Evolutionary conservation across 176 grass and related monocot species (phyloP), one percentile per base, ranked within the genome.

Genomic region (Juncus inflexus): DNA sequence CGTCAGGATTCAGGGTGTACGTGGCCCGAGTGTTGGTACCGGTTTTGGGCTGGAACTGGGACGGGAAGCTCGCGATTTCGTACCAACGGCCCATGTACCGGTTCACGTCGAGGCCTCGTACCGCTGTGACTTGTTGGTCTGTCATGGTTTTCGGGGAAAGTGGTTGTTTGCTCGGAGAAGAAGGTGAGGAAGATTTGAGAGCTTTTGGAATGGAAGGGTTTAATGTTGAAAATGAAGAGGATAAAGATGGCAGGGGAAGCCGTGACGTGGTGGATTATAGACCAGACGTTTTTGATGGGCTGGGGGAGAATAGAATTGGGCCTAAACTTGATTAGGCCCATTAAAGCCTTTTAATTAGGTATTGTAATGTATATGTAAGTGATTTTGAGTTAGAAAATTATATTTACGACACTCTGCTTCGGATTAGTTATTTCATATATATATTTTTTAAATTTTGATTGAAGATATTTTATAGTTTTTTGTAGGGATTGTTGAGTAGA

Each of bases 81-180:
- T 94, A 88, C 90, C 90, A 88, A 39, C 78, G 81, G 15, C 85
- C 84, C 85, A 79, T 77, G 81, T 94, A 88, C 40, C 81, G 72
- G 76, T 88, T 77, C 40, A 94, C 36, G 76, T 85, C 84, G 0
- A 94, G 85, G 38, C 78, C 42, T 10, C 72, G 58, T 43, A 83
- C 90, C 58, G 62, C 62, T 28, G 54, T 79, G 71, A 88, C 69
- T 55, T 64, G 65, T 58, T 90, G 50, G 68, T 42, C 52, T 50
- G 11, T 43, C 39, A 63, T 74, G 42, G 19, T 63, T 74, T 63
- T 14, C 6, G 12, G 50, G 0, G 54, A 55, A 12, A 37, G 7
- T 15, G 43, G 37, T 52, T 37, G 10, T 42, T 52, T 37, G 10
- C 13, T 52, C n/a, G 50, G 73, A 47, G 14, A 54, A 35, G 67